A percentile compares a stretch with the other conserved stretches of the same genome.
These are phyloP conservation scores for Oryza nivara DNA, from an alignment of 176 grass and related monocot species.

Conservation along the genomic window DNA sequence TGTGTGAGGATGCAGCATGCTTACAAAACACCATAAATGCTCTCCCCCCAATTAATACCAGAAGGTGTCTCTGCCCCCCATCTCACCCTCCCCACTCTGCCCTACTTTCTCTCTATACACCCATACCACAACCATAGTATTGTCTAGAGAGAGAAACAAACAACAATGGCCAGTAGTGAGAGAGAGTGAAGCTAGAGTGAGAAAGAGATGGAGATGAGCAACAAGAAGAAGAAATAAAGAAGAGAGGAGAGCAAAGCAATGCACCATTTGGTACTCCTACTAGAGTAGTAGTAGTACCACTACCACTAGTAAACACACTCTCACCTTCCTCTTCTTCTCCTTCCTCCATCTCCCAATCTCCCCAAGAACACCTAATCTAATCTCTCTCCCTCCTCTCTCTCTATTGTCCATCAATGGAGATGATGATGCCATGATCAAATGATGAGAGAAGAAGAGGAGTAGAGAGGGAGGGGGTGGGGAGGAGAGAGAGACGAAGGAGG, in stretches of 20 bases:
- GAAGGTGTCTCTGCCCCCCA: slow-evolving; percentile 46
- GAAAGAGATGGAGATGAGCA: not conserved
- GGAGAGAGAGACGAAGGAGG: too few relatives aligned
- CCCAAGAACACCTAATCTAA: not conserved
- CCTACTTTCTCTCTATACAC: slow-evolving; percentile 8
- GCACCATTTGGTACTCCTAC: slow-evolving; percentile 18
- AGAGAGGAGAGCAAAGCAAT: not conserved
- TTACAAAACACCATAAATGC: slow-evolving; percentile 75
- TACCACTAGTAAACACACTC: not conserved
- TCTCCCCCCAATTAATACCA: slow-evolving; percentile 52
- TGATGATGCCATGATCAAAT: slow-evolving; percentile 26
- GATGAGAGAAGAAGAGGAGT: not conserved
- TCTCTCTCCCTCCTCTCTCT: not conserved
- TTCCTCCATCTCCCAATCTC: not conserved
- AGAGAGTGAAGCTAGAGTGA: slow-evolving; percentile 10
- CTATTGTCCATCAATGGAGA: not conserved
- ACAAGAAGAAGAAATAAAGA: not conserved
- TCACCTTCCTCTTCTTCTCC: not conserved
- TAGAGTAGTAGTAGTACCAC: not conserved
- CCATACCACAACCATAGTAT: too few relatives aligned
- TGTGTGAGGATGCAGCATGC: slow-evolving; percentile 39
- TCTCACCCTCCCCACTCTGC: not conserved
- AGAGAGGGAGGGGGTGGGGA: not conserved
- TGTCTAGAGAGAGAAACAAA: slow-evolving; percentile 31
- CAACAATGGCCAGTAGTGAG: not conserved